A percentile compares a stretch with the other conserved stretches of the same genome.
These are phyloP conservation scores for Albugo candida DNA, from an alignment of 352 stramenopile species.

Conservation along the genomic window DNA sequence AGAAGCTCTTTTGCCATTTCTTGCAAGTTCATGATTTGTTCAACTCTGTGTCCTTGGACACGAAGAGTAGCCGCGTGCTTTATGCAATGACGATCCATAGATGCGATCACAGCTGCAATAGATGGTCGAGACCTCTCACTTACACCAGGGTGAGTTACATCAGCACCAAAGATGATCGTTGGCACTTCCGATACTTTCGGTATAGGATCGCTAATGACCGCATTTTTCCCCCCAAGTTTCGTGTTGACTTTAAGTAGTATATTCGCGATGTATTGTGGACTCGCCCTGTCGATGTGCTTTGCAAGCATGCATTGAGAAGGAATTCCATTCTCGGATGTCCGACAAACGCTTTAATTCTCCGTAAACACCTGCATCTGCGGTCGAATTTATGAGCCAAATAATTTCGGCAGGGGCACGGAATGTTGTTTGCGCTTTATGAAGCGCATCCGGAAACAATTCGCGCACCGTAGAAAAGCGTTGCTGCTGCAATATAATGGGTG, in stretches of 20 bases:
- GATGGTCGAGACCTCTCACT: conserved; percentile 12
- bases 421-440: conserved; percentile 12
- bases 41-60: conserved; percentile 17
- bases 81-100: conserved; percentile 13
- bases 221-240: conserved; percentile 51
- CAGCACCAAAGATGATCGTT: conserved; percentile 69
- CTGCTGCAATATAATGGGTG: conserved; percentile 22
- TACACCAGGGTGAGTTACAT: conserved; percentile 57
- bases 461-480: conserved; percentile 17
- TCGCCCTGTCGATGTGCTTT: conserved; percentile 39
- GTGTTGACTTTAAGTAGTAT: conserved; percentile 65
- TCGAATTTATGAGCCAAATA: conserved; percentile 38
- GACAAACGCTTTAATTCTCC: conserved; percentile 58
- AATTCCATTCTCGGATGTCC: conserved; percentile 44
- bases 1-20: conserved; percentile 10
- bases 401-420: conserved; percentile 20
- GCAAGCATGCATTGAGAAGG: conserved; percentile 59
- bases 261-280: conserved; percentile 47
- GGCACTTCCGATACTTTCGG: conserved; percentile 20
- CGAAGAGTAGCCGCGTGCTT: conserved; percentile 13
- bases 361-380: conserved; percentile 22
- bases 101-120: conserved; percentile 19
- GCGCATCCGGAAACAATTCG: conserved; percentile 18
- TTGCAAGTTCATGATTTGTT: conserved; percentile 12
- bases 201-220: conserved; percentile 20